phyloP scores from a whole-genome alignment of 805 yeast genomes.

The Yarrowia sp. region DNA sequence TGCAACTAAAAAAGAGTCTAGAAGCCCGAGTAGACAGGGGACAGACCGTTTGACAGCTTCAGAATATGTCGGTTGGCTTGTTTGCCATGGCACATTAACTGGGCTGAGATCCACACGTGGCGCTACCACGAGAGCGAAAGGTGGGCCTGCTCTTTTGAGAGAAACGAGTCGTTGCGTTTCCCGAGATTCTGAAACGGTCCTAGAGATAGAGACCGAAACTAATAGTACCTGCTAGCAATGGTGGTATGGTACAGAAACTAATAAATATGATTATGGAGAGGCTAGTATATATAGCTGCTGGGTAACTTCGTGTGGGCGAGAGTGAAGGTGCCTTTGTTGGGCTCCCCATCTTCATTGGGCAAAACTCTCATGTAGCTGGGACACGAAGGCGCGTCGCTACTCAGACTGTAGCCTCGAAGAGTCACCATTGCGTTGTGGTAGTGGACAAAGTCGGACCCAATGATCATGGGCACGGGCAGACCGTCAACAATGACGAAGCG shows the following conservation, averaged over 20 bases:
- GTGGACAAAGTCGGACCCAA: slow-evolving; percentile 7
- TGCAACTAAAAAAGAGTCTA: background rate
- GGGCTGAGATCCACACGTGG: background rate
- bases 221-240: background rate
- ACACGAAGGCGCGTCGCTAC: background rate
- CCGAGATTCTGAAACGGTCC: too few species aligned
- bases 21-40: background rate
- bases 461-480: slow-evolving; percentile 14
- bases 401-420: slow-evolving; percentile 1
- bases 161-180: too few species aligned
- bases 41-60: background rate
- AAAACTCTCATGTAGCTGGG: slow-evolving; percentile 4
- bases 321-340: background rate
- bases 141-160: background rate
- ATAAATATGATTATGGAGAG: background rate
- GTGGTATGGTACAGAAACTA: background rate
- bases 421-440: slow-evolving; percentile 11
- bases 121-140: background rate
- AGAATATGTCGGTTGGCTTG: background rate
- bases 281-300: background rate
- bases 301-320: background rate
- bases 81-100: background rate
- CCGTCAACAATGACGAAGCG: slow-evolving; percentile 1
- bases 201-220: too few species aligned
- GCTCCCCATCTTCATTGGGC: background rate